Evolutionary conservation across 1,284 basidiomycete species (phyloP).

Genomic region (Ceratobasidium theobromae): DNA sequence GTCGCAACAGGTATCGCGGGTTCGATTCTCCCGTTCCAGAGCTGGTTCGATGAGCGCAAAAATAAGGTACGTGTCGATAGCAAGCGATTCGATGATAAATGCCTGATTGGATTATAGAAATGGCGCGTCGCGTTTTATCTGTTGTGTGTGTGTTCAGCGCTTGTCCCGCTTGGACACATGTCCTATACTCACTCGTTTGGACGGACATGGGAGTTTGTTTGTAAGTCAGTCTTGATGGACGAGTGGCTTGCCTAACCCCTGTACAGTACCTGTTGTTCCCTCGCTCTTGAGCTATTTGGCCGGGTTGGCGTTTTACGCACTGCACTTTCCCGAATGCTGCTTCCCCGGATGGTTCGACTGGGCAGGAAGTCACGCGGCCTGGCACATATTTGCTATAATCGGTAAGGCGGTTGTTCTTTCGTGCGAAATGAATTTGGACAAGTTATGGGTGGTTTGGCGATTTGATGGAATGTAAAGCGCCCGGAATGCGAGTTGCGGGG

Average conservation of each 20-base stretch:
- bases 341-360: constrained; percentile 61
- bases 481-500: too few species aligned
- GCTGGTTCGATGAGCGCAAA: constrained; percentile 81
- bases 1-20: constrained; percentile 70
- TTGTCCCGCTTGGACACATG: constrained; percentile 73
- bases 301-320: constrained; percentile 80
- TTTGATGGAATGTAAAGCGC: too few species aligned
- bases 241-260: too few species aligned
- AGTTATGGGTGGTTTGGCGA: too few species aligned
- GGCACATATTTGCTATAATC: constrained; percentile 83
- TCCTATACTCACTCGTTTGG: constrained; percentile 58
- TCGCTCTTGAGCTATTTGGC: constrained; percentile 72
- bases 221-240: too few species aligned
- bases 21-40: constrained; percentile 80
- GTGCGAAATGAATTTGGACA: too few species aligned
- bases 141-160: constrained; percentile 65
- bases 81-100: too few species aligned
- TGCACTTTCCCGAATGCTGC: constrained; percentile 74
- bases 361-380: constrained; percentile 82
- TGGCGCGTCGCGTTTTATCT: constrained; percentile 84
- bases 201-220: constrained; percentile 60
- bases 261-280: constrained; percentile 65
- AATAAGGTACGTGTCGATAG: constrained; percentile 74
- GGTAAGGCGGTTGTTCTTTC: constrained; percentile 35
- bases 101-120: too few species aligned